Percentiles rank a stretch among this genome's conserved stretches.
Evolutionary conservation across 805 yeast genomes (phyloP).

Genomic region (Yarrowia porcina): DNA sequence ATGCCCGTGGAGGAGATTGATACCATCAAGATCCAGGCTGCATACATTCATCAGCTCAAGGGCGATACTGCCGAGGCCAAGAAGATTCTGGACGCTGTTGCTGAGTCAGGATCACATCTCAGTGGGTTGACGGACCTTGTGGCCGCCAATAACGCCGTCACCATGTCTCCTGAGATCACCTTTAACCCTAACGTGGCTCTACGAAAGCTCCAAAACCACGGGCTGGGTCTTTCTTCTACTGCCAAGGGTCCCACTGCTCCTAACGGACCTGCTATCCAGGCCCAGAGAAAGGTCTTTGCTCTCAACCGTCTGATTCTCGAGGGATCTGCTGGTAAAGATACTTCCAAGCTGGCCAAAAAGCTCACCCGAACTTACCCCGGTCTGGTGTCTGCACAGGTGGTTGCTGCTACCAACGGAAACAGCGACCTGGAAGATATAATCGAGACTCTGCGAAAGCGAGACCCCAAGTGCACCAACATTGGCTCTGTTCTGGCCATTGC

Average conservation of each 20-base stretch:
- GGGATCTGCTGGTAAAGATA: slow-evolving; percentile 39
- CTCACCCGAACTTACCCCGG: slow-evolving; percentile 30
- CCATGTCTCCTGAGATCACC: slow-evolving; percentile 7
- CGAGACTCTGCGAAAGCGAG: slow-evolving; percentile 27
- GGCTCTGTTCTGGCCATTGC: slow-evolving; percentile 35
- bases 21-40: slow-evolving; percentile 59
- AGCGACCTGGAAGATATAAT: slow-evolving; percentile 16
- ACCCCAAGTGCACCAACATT: slow-evolving; percentile 33
- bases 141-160: slow-evolving; percentile 16
- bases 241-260: slow-evolving; percentile 10
- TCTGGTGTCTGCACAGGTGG: slow-evolving; percentile 26
- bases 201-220: slow-evolving; percentile 26
- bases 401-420: slow-evolving; percentile 23
- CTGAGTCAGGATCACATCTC: slow-evolving; percentile 27
- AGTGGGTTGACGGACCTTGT: slow-evolving; percentile 26
- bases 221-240: slow-evolving; percentile 5
- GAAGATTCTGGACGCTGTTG: slow-evolving; percentile 41
- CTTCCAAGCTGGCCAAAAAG: slow-evolving; percentile 29
- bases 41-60: slow-evolving; percentile 48
- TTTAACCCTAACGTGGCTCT: slow-evolving; percentile 31
- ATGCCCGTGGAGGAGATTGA: slow-evolving; percentile 51
- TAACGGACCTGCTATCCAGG: slow-evolving; percentile 10
- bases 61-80: slow-evolving; percentile 43
- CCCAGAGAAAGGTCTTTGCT: slow-evolving; percentile 35
- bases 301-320: slow-evolving; percentile 45